Evolutionary conservation across 176 grass and related monocot species (phyloP), one percentile per base, ranked within the genome.

Genomic region (Rhynchospora pubera): DNA sequence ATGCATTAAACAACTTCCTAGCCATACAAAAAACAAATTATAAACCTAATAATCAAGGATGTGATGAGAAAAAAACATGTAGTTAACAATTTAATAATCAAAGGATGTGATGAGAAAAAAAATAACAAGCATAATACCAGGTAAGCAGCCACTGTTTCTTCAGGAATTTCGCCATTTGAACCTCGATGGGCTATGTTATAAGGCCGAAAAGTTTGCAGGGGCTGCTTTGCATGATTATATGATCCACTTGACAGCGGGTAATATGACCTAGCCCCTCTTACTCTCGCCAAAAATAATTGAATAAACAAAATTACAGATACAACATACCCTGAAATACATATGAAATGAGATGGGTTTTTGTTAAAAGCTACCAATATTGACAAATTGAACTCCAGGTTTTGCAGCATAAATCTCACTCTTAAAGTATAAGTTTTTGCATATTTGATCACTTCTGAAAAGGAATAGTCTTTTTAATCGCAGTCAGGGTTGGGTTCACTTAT

Each of bases 161-260:
- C 94, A 50, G 94, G 94, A 87, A 97, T 97, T 92, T 97, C 94
- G 32, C 91, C 94, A 12, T 97, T 94, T 83, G 94, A 97, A 42
- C 94, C 94, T 61, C 94, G 88, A 73, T 97, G 94, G 79, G 94
- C 94, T 90, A 97, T 94, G 70, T 97, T 97, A 84, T 94, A 97
- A 82, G 94, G 90, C 26, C 94, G 90, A 82, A 70, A 94, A 51
- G 86, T 97, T 55, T 97, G 94, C 80, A 97, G 62, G 53, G 88
- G 69, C 77, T 80, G 87, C 76, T 89, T 97, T 9, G 80, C 63
- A 84, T 84, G 82, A 62, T 77, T 76, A 30, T 64, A 43, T 3
- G 57, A 58, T 67, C 93, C 91, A 69, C 91, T 94, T 62, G 94
- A 91, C 14, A 97, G 83, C 46, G 91, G 91, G 73, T 91, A 93